Percentiles rank a stretch among this genome's conserved stretches.
phyloP scores from a whole-genome alignment of 345 rosid genomes.

The rapeseed (Brassica napus) region Da-Ae NC_063436.1:14291001-14291500 shows the following conservation, averaged over 20 bases:
- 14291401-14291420: constrained; percentile 37
- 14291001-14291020: too few species aligned
- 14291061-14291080: too few species aligned
- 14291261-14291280: neutral
- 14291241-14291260: neutral
- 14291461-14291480: constrained; percentile 25
- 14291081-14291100: too few species aligned
- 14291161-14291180: neutral
- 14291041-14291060: too few species aligned
- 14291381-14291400: constrained; percentile 13
- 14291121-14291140: too few species aligned
- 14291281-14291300: neutral
- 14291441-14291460: constrained; percentile 36
- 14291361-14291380: constrained; percentile 15
- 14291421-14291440: neutral
- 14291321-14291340: neutral
- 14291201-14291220: neutral
- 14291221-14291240: too few species aligned
- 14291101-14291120: too few species aligned
- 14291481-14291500: neutral
- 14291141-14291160: too few species aligned
- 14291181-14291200: neutral
- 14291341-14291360: neutral
- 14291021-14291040: too few species aligned
- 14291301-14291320: neutral